Conservation (phyloP, 164 flowering plant species). For the Magnolia sinica region DNA sequence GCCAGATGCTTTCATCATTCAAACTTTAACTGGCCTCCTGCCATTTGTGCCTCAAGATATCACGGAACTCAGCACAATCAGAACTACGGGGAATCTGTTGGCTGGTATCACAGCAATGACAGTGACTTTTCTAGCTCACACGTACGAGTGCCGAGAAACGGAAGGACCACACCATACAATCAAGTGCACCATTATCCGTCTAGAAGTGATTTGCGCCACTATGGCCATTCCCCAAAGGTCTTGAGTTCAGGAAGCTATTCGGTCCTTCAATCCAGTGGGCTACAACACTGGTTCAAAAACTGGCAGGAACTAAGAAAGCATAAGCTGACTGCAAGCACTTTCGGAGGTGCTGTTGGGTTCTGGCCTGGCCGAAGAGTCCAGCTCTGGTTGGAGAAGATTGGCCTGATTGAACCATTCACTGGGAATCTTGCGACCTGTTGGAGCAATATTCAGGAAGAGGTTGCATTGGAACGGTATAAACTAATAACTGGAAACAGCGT, state of each 20-base stretch:
- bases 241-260: slow-evolving; percentile 19
- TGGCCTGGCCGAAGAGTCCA: slow-evolving; percentile 51
- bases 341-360: slow-evolving; percentile 59
- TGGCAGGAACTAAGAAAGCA: slow-evolving; percentile 57
- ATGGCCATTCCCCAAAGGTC: slow-evolving; percentile 6
- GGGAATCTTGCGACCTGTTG: slow-evolving; percentile 56
- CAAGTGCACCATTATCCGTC: slow-evolving; percentile 3
- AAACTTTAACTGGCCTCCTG: neutral
- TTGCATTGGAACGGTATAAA: slow-evolving; percentile 59
- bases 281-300: slow-evolving; percentile 63
- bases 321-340: slow-evolving; percentile 71
- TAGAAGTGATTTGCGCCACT: slow-evolving; percentile 1
- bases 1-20: neutral
- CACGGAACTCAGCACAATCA: neutral
- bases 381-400: slow-evolving; percentile 70
- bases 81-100: neutral
- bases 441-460: slow-evolving; percentile 58
- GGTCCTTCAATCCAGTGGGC: slow-evolving; percentile 28
- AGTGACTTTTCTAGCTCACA: neutral
- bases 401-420: slow-evolving; percentile 45
- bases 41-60: slow-evolving; percentile 1
- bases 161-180: neutral
- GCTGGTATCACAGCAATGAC: neutral
- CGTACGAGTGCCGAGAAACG: neutral
- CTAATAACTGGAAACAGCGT: slow-evolving; percentile 49